A percentile compares a stretch with the other conserved stretches of the same genome.
Conservation (phyloP, 2,329 filamentous ascomycete genomes). For the Exophiala viscosa region DNA sequence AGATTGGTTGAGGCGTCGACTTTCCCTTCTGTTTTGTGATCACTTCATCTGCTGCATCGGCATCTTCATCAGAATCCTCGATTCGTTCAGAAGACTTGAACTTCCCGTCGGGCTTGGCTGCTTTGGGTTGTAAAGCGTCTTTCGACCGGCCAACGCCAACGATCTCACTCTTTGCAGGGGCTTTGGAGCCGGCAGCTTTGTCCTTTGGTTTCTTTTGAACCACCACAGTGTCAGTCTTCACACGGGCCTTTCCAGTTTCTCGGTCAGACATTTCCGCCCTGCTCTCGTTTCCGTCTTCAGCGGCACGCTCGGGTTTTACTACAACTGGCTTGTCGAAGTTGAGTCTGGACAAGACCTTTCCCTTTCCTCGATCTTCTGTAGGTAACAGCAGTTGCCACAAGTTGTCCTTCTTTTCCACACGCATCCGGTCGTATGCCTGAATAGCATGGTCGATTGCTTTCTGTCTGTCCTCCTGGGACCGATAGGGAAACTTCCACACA, state of each 20-base stretch:
- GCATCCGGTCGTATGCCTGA: conserved; percentile 59
- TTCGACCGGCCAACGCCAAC: conserved; percentile 31
- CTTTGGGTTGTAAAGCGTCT: conserved; percentile 32
- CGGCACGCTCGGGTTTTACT: conserved; percentile 18
- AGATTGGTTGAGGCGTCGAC: conserved; percentile 4
- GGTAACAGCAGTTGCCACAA: conserved; percentile 61
- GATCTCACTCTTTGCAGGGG: conserved; percentile 31
- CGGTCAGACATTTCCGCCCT: conserved; percentile 23
- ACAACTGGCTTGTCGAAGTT: conserved; percentile 40
- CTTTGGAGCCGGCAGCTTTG: conserved; percentile 1
- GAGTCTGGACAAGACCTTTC: conserved; percentile 57
- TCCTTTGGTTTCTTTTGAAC: conserved; percentile 41
- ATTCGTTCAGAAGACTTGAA: conserved; percentile 55
- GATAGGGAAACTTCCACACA: conserved; percentile 59
- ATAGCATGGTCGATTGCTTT: conserved; percentile 61
- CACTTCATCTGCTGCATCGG: conserved; percentile 43
- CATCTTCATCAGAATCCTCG: conserved; percentile 50
- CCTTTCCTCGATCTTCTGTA: conserved; percentile 59
- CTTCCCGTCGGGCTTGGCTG: conserved; percentile 40
- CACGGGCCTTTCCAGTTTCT: conserved; percentile 6
- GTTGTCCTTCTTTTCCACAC: conserved; percentile 57
- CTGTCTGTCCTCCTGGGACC: conserved; percentile 52
- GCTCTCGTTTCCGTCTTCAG: conserved; percentile 19
- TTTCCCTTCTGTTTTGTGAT: conserved; percentile 28
- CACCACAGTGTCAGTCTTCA: conserved; percentile 12